Evolutionary conservation across 2,329 filamentous ascomycete species (phyloP), one percentile per base, ranked within the genome.

Genomic region (Phoma herbarum): DNA sequence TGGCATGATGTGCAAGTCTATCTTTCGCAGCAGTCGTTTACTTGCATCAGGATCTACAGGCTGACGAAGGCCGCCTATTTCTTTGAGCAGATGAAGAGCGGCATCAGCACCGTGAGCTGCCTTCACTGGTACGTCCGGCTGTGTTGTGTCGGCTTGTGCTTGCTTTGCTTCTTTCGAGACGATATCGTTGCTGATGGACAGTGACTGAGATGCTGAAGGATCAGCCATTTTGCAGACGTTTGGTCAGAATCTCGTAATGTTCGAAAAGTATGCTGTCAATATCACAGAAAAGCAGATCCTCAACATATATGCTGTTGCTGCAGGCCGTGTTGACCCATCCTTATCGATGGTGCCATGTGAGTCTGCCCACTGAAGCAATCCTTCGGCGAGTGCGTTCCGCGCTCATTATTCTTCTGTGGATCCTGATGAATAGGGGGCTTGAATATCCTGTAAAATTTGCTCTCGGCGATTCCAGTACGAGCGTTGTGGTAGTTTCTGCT

Each of bases 1-100:
- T 0, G 84, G 85, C 60, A 33, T 33, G 9, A 86, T 64, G 0
- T 80, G 67, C 57, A 80, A 74, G 57, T 86, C 84, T 43, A 86
- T 80, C 31, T 33, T 83, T 16, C 79, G 75, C 28, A 52, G 18
- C 2, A 52, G 48, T 23, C 48, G 55, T 28, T 59, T 59, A 31
- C 53, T 59, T 10, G 52, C 50, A 39, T 52, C 52, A 18, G 53
- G 14, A 10, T 61, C 60, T 4, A 62, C 22, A 25, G 52, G 54
- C 41, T 50, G 53, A 33, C 31, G 31, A 7, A 33, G 31, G 12
- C 31, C 31, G 14, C 52, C 58, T 20, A 45, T 56, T 18, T 54
- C 52, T n/a, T 49, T 59, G 28, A 62, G 51, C 9, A 63, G 33
- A 25, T 62, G 50, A 1, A 64, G 52, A 16, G 61, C 62, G 20